Percentiles rank a stretch among this genome's conserved stretches.
Conservation (phyloP, 78 protist genomes). For the Dictyostelium discoideum region DNA sequence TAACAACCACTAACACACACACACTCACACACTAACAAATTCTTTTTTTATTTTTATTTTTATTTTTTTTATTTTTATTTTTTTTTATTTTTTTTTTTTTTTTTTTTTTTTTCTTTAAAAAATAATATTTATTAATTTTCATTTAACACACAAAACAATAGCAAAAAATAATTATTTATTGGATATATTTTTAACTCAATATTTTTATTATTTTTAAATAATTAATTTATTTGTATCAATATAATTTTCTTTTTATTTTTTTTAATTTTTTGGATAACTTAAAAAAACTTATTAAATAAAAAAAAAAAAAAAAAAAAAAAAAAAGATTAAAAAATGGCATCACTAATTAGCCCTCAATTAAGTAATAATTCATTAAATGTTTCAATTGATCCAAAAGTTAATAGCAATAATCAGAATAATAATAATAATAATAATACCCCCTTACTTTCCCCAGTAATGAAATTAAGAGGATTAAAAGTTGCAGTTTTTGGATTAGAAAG, state of each 20-base stretch:
- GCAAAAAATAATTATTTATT: background rate
- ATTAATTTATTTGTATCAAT: too few species aligned
- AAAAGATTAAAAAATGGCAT: background rate
- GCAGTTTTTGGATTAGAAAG: constrained; percentile 67
- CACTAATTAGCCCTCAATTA: background rate
- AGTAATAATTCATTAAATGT: background rate
- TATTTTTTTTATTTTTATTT: too few species aligned
- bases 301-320: too few species aligned
- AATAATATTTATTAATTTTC: background rate
- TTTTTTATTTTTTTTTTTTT: too few species aligned
- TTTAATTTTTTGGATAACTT: too few species aligned
- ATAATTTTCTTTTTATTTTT: too few species aligned
- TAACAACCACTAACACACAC: background rate
- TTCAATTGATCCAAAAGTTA: background rate
- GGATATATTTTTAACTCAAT: background rate
- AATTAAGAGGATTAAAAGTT: constrained; percentile 52
- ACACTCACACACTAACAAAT: background rate
- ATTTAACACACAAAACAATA: background rate
- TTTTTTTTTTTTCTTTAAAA: too few species aligned
- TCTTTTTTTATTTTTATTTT: too few species aligned
- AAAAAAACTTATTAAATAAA: too few species aligned
- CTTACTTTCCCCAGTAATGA: constrained; percentile 64
- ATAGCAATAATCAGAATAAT: background rate
- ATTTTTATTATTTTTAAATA: too few species aligned
- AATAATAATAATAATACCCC: constrained; percentile 35